Conservation (phyloP, 2,329 filamentous ascomycete genomes). For the Xylariales sp. region DNA sequence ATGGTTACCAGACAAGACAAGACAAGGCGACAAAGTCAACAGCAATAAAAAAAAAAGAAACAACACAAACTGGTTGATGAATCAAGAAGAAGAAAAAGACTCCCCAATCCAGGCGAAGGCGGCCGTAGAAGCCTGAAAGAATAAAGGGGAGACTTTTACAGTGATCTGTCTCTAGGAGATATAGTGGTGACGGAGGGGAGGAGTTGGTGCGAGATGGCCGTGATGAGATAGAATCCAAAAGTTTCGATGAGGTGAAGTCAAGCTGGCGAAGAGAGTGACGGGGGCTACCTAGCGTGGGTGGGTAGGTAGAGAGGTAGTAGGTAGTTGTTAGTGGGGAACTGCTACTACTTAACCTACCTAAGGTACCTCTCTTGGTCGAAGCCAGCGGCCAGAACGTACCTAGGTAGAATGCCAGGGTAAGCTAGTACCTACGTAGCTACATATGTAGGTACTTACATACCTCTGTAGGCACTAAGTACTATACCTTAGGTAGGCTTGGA, state of each 20-base stretch:
- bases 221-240: constrained; percentile 39
- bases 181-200: constrained; percentile 23
- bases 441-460: too few relatives aligned
- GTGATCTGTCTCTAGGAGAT: constrained; percentile 38
- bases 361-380: too few relatives aligned
- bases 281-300: constrained; percentile 36
- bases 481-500: too few relatives aligned
- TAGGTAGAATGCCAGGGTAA: too few relatives aligned
- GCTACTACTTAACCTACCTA: neutral
- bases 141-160: constrained; percentile 5
- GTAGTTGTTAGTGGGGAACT: constrained; percentile 7
- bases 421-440: too few relatives aligned
- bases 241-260: constrained; percentile 40
- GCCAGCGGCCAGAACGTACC: neutral
- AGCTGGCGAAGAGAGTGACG: constrained; percentile 37
- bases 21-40: constrained; percentile 31
- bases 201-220: constrained; percentile 31
- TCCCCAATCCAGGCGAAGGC: constrained; percentile 25
- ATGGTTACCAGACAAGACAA: constrained; percentile 35
- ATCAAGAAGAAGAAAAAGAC: constrained; percentile 30
- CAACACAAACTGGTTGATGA: constrained; percentile 30
- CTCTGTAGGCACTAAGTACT: too few relatives aligned
- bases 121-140: constrained; percentile 24
- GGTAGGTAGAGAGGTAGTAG: constrained; percentile 21
- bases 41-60: constrained; percentile 26